A percentile compares a stretch with the other conserved stretches of the same genome.
phyloP scores from a whole-genome alignment of 768 basidiomycete species.

The Mycena venus region DNA sequence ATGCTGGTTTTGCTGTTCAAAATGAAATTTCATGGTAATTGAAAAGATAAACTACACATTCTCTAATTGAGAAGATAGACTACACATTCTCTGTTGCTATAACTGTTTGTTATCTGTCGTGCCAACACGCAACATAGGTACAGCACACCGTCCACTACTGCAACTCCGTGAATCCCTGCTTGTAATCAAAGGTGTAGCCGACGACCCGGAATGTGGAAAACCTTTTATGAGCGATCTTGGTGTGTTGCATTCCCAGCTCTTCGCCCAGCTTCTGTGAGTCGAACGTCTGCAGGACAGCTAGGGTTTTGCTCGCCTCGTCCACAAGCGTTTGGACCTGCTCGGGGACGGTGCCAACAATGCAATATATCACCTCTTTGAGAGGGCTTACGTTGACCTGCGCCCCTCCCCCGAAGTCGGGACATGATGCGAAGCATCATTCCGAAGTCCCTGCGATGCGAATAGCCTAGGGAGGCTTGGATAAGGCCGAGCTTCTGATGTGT shows the following conservation, averaged over 20 bases:
- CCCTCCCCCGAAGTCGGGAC: neutral
- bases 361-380: slow-evolving; percentile 7
- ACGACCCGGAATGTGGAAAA: neutral
- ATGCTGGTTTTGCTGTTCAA: too few species aligned
- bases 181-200: neutral
- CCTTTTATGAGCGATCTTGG: neutral
- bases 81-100: too few species aligned
- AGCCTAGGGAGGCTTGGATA: neutral
- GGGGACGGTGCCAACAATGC: slow-evolving; percentile 5
- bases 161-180: neutral
- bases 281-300: slow-evolving; percentile 1
- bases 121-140: too few species aligned
- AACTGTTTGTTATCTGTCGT: too few species aligned
- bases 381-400: neutral
- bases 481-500: neutral
- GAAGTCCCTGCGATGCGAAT: slow-evolving; percentile 10
- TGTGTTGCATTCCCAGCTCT: slow-evolving; percentile 6
- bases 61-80: too few species aligned
- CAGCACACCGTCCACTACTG: neutral
- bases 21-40: too few species aligned
- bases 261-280: slow-evolving; percentile 4
- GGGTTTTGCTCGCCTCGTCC: neutral
- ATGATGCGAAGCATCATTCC: neutral
- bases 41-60: too few species aligned
- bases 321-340: slow-evolving; percentile 9